Conservation (phyloP, 225 moss, liverwort and hornwort species). For the Antitrichia curtipendula region DNA sequence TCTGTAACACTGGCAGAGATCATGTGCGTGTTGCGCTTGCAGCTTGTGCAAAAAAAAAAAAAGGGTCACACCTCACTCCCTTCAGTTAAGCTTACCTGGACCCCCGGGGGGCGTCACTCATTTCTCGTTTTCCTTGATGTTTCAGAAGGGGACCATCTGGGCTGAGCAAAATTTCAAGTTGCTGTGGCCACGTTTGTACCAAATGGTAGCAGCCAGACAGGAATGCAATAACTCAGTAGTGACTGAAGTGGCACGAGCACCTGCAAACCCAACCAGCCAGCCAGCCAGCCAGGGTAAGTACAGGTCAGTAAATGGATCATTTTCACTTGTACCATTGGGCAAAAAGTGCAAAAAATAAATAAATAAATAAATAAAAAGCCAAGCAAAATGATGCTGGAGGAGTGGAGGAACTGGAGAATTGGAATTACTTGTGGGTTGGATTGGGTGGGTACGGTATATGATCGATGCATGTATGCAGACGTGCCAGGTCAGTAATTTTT, state of each 20-base stretch:
- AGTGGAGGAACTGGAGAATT: neutral
- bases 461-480: neutral
- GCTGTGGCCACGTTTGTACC: neutral
- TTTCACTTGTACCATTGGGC: neutral
- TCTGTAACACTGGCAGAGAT: neutral
- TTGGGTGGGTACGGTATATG: neutral
- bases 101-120: no score
- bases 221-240: neutral
- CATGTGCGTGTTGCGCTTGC: neutral
- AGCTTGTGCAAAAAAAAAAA: no score
- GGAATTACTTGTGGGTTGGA: neutral
- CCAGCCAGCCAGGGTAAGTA: neutral
- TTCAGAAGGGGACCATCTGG: neutral
- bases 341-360: neutral
- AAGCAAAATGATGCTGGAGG: neutral
- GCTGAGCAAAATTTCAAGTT: no score
- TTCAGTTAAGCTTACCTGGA: no score
- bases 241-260: neutral
- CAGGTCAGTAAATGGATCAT: neutral
- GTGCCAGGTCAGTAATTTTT: neutral
- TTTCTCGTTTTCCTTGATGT: neutral
- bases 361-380: no score
- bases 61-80: neutral
- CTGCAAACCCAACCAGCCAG: neutral
- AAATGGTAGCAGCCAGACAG: neutral